Percentiles rank a stretch among this genome's conserved stretches.
These are phyloP conservation scores for Trichophyton simii DNA, from an alignment of 2,329 filamentous ascomycete species.

Conservation along the genomic window DNA sequence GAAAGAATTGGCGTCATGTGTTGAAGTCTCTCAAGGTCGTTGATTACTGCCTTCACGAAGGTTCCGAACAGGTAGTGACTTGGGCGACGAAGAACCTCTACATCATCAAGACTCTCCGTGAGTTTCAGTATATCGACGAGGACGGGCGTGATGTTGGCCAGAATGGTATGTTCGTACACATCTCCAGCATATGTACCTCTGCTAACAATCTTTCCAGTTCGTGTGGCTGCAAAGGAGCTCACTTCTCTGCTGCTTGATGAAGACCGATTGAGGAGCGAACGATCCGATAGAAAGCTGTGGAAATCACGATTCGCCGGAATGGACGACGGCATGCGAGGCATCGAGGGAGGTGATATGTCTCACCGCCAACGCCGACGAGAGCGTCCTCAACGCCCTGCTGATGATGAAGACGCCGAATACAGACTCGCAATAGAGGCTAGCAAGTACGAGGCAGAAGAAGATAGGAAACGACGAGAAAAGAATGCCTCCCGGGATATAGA, in stretches of 20 bases:
- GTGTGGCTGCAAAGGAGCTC: conserved; percentile 89
- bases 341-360: conserved; percentile 29
- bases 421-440: conserved; percentile 85
- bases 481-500: conserved; percentile 46
- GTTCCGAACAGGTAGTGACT: conserved; percentile 88
- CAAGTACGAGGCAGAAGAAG: conserved; percentile 88
- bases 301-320: conserved; percentile 91
- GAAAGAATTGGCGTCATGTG: conserved; percentile 98
- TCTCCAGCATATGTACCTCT: not conserved
- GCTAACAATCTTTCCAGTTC: conserved; percentile 47
- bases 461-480: conserved; percentile 54
- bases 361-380: conserved; percentile 36
- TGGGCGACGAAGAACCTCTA: conserved; percentile 98
- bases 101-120: conserved; percentile 94
- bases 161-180: conserved; percentile 55
- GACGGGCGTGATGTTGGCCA: conserved; percentile 91
- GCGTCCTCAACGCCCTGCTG: conserved; percentile 41
- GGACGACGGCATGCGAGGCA: conserved; percentile 53
- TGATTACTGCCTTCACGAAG: conserved; percentile 95
- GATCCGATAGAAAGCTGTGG: conserved; percentile 85
- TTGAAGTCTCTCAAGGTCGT: conserved; percentile 94
- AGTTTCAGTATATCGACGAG: conserved; percentile 94
- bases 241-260: conserved; percentile 87
- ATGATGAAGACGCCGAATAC: conserved; percentile 86
- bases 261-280: conserved; percentile 77